Evolutionary conservation across 805 yeast genomes (phyloP).

Genomic region (Hanseniaspora hatyaiensis): DNA sequence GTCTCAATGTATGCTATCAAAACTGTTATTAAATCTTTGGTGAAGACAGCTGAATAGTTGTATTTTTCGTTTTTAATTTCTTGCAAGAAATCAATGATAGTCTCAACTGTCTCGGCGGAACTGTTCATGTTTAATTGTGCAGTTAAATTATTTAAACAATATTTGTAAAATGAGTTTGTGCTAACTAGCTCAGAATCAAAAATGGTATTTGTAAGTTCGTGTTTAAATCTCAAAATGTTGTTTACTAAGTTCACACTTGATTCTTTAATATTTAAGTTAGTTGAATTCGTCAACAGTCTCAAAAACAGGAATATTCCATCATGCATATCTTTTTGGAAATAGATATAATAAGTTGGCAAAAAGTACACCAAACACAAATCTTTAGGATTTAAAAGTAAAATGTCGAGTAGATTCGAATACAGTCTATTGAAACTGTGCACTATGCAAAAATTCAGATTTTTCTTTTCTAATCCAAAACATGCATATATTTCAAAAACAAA

Average conservation of each 20-base stretch:
- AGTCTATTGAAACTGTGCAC: slow-evolving; percentile 10
- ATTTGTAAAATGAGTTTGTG: slow-evolving; percentile 39
- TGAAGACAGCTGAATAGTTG: slow-evolving; percentile 25
- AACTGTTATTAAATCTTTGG: background rate
- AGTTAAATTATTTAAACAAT: slow-evolving; percentile 33
- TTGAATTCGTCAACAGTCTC: slow-evolving; percentile 2
- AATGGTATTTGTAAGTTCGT: background rate
- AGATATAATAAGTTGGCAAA: background rate
- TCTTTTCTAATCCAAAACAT: background rate
- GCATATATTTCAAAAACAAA: background rate
- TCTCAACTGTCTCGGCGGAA: slow-evolving; percentile 18
- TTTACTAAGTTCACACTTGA: background rate
- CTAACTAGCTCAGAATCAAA: slow-evolving; percentile 15
- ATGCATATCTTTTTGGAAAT: background rate
- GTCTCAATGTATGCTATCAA: slow-evolving; percentile 27
- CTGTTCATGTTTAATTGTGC: slow-evolving; percentile 39
- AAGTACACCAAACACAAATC: background rate
- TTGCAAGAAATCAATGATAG: background rate
- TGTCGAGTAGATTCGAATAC: background rate
- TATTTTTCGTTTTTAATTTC: slow-evolving; percentile 18
- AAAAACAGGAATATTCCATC: slow-evolving; percentile 1
- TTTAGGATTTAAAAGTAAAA: background rate
- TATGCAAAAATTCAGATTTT: slow-evolving; percentile 1
- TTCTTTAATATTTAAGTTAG: slow-evolving; percentile 2
- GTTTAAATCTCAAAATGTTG: slow-evolving; percentile 1